Evolutionary conservation across 2,329 filamentous ascomycete genomes (phyloP).

Genomic region (Dothideomycetes sp.): DNA sequence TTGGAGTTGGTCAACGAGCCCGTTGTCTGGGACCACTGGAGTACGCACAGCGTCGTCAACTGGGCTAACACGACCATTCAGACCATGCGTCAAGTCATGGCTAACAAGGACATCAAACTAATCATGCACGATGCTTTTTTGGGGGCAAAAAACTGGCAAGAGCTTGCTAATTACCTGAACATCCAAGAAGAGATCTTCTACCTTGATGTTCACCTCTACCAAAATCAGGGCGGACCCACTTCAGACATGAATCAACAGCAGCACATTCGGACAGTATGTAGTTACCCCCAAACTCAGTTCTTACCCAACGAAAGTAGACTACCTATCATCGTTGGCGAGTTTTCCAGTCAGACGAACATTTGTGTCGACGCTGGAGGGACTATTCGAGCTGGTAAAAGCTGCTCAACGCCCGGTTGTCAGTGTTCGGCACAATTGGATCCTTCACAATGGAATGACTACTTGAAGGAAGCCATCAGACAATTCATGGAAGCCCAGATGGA

Average conservation of each 20-base stretch:
- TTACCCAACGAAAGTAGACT: constrained; percentile 25
- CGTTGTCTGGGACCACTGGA: constrained; percentile 35
- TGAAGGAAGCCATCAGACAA: constrained; percentile 37
- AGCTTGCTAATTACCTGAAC: constrained; percentile 46
- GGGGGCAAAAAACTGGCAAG: constrained; percentile 48
- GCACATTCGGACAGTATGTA: constrained; percentile 38
- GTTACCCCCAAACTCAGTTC: constrained; percentile 54
- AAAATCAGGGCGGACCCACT: constrained; percentile 32
- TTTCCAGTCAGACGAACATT: constrained; percentile 48
- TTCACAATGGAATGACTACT: constrained; percentile 37
- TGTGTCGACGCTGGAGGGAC: constrained; percentile 47
- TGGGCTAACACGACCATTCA: constrained; percentile 48
- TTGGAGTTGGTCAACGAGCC: constrained; percentile 52
- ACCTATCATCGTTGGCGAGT: constrained; percentile 44
- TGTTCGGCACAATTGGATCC: constrained; percentile 35
- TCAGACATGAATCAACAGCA: constrained; percentile 29
- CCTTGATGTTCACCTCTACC: constrained; percentile 53
- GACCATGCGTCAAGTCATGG: constrained; percentile 25
- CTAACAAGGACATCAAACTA: constrained; percentile 31
- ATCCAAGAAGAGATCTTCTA: constrained; percentile 45
- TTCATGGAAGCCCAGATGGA: constrained; percentile 49
- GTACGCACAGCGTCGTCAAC: constrained; percentile 37
- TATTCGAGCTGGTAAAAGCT: constrained; percentile 31
- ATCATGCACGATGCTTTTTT: constrained; percentile 51
- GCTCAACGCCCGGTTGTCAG: constrained; percentile 29